Base-by-base conservation (phyloP, 768 basidiomycete genomes). In the Coprinopsis strossmayeri region DNA sequence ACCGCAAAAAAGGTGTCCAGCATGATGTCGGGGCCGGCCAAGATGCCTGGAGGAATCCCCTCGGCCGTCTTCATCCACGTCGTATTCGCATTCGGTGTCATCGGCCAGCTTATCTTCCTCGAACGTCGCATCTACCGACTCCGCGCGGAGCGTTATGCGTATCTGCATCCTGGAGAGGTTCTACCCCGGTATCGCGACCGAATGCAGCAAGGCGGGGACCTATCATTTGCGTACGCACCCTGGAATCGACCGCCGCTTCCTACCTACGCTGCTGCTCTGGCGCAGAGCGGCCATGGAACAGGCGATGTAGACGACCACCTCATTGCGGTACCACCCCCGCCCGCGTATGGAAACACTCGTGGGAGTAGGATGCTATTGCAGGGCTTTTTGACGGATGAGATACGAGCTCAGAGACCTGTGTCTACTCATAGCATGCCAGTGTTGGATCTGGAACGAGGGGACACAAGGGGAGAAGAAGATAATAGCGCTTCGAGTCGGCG, bases 291-390 rank as follows among this genome's bases (percentile, higher is more conserved):
- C 12, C 72, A 69, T 12, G 83, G 82, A 28, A 87, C 86, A 3
- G 85, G 84, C 34, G 85, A 87, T 61, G 84, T 84, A 23, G 86
- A 87, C 55, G 84, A 86, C 60, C 69, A 78, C 57, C 60, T 75
- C 30, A 87, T 86, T 49, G 84, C 83, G 2, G 73, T 69, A 17
- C 72, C 79, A 3, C 84, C 86, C 1, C 86, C 86, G 5, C 86
- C 86, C 9, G 82, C 82, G n/a, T 87, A 87, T 60, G 85, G 86
- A 20, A 74, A 84, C 55, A 84, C 82, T 17, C 74, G 84, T 41
- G 84, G 82, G 28, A 84, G 81, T 64, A 82, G 72, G 17, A 68
- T 87, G 37, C 57, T 87, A 37, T 68, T 85, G 17, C 58, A 73
- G 0, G 78, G 80, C 3, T 75, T 71, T 60, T 58, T 84, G 46